Base-by-base conservation (phyloP, 257 asterid species). In the Datura wrightii region DNA sequence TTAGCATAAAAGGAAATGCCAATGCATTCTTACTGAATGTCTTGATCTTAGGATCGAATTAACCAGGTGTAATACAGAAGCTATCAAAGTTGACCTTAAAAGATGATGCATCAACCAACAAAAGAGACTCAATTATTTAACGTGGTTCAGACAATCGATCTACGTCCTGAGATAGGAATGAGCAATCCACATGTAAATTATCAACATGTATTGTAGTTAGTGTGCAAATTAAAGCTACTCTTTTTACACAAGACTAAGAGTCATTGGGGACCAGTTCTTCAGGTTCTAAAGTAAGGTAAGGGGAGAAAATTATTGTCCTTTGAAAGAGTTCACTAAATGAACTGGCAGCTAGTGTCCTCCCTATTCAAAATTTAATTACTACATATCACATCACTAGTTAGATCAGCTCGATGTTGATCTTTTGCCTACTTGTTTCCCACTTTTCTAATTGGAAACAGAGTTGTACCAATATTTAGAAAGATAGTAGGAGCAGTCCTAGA, bases 401-500 rank as follows among this genome's bases (percentile, higher is more conserved):
- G 48, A 46, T 58, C 71, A 82, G 31, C 82, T 58, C 37, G 41
- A 76, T 18, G 34, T 80, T 36, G 31, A 37, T 56, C 44, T 79
- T 79, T 86, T 79, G 83, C 62, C 88, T 79, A 83, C 82, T 79
- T 86, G 89, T 59, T 86, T 69, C 85, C 88, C 41, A 67, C 86
- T 67, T 36, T 53, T 56, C 67, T 79, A 55, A 44, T 65, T 56
- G 37, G 31, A 39, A 65, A 18, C 42, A 39, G n/a, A 56, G 24
- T 37, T 56, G n/a, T 24, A 80, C 70, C 71, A 80, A 81, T 16
- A 63, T 10, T 63, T 10, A 63, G 9, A 31, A 31, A 63, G 11
- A 63, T 63, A 19, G 70, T 63, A 74, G 82, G 24, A 50, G 31
- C 44, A 48, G 11, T 19, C n/a, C 58, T 74, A 42, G 80, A 10